phyloP scores from a whole-genome alignment of 2,329 filamentous ascomycete genomes.

The Aspergillus sp. region DNA sequence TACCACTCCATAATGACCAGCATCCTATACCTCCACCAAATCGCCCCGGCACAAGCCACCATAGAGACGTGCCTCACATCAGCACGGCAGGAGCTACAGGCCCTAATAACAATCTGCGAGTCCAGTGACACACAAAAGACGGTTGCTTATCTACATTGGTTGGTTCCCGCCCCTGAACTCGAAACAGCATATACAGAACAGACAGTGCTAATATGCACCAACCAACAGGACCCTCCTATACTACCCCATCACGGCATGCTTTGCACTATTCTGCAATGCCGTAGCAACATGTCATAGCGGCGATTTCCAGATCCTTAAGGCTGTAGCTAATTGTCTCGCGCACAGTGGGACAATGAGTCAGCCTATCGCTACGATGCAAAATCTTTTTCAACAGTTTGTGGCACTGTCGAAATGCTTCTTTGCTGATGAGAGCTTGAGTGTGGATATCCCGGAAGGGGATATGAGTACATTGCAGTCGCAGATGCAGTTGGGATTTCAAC shows the following conservation, averaged over 20 bases:
- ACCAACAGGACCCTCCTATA: constrained; percentile 23
- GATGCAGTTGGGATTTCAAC: too few relatives aligned
- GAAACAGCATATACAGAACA: too few relatives aligned
- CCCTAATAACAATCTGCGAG: constrained; percentile 2
- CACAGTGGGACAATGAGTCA: constrained; percentile 20
- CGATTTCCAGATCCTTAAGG: constrained; percentile 24
- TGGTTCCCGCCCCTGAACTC: not conserved
- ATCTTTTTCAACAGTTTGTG: constrained; percentile 21
- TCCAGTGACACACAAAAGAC: constrained; percentile 1
- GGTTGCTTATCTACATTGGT: constrained; percentile 24
- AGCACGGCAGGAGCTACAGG: constrained; percentile 25
- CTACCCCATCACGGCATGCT: constrained; percentile 26
- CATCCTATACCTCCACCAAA: constrained; percentile 22
- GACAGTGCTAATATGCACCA: too few relatives aligned
- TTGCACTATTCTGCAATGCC: constrained; percentile 28
- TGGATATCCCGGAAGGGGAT: too few relatives aligned
- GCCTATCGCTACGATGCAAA: constrained; percentile 18
- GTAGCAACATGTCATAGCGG: constrained; percentile 21
- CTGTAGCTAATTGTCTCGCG: constrained; percentile 17
- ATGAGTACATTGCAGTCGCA: too few relatives aligned
- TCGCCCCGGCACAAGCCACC: not conserved
- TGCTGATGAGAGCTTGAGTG: too few relatives aligned
- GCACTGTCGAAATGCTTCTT: constrained; percentile 9
- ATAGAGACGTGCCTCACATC: constrained; percentile 19
- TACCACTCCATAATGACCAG: constrained; percentile 25